These are phyloP conservation scores for Venturia aucupariae DNA, from an alignment of 2,329 filamentous ascomycete species.

Conservation along the genomic window DNA sequence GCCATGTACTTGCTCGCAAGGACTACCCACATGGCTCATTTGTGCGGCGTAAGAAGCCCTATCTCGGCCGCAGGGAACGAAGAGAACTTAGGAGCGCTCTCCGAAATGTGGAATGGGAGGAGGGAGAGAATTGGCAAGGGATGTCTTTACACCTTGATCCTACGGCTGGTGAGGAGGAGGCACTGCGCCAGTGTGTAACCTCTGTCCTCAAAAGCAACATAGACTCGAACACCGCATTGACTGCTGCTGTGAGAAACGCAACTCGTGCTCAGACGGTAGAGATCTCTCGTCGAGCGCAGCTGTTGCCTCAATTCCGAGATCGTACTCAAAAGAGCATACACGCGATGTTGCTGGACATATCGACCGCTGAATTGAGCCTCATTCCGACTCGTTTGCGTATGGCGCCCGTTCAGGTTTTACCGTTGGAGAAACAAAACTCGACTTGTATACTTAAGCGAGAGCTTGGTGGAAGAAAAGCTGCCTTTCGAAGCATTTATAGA, in stretches of 20 bases:
- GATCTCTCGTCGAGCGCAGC: neutral
- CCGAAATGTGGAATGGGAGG: neutral
- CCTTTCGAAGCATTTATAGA: neutral
- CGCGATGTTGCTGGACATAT: neutral
- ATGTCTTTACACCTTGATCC: neutral
- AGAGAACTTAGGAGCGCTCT: neutral
- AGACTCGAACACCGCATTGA: neutral
- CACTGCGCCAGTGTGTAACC: neutral
- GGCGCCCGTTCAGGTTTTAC: neutral
- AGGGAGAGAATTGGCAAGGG: neutral
- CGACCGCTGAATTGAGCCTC: neutral
- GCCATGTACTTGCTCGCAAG: neutral
- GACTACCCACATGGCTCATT: neutral
- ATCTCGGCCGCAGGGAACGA: slow-evolving; percentile 4
- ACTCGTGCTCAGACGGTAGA: neutral
- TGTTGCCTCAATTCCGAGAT: neutral
- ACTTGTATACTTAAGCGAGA: slow-evolving; percentile 6
- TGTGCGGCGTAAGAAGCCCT: slow-evolving; percentile 10
- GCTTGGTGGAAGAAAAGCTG: neutral
- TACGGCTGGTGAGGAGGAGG: neutral
- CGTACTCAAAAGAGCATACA: neutral
- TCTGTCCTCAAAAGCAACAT: neutral
- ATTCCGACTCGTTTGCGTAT: neutral
- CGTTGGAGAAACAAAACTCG: neutral
- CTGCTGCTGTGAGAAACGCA: neutral